Evolutionary conservation across 2,329 filamentous ascomycete species (phyloP), one percentile per base, ranked within the genome.

Genomic region (Aspergillus flavus): DNA sequence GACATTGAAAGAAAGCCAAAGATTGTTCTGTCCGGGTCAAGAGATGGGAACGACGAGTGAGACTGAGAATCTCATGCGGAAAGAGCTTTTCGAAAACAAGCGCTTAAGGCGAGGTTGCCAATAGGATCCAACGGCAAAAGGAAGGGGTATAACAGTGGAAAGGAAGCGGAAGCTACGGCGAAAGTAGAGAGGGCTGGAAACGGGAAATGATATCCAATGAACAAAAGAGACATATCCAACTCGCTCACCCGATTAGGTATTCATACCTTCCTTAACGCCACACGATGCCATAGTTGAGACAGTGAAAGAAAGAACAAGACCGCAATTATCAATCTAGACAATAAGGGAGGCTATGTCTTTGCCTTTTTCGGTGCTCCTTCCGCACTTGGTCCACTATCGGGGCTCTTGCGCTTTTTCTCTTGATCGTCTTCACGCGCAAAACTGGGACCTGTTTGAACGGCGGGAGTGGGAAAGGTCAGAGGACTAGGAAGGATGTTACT

Each of bases 401-500:
- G 75, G 64, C 72, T 78, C 63, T 82, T 81, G 61, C 79, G 74
- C 64, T 81, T 81, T 67, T 77, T 79, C n/a, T 81, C 79, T 61
- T 73, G 72, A 19, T 80, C 78, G 36, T 81, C 78, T 41, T 81
- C 80, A 50, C 78, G 73, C 34, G 72, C 68, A 62, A 81, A 81
- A 56, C 77, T 74, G 11, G 79, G 77, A 6, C 78, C 80, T 10
- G 67, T 76, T 58, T 76, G 75, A 14, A 78, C 74, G 14, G 80
- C 79, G 0, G 95, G 95, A 1, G 95, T 98, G 39, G 92, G 91
- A 78, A 97, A 97, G 64, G 94, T 96, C 67, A 98, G 81, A 11
- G 95, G 95, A 75, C 93, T 97, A 0, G 94, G 94, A 56, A 98
- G 83, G 68, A 96, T 95, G 72, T 95, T 96, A 75, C 86, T 91